These are phyloP conservation scores for Solanum boliviense DNA, from an alignment of 257 asterid species.

Conservation along the genomic window DNA sequence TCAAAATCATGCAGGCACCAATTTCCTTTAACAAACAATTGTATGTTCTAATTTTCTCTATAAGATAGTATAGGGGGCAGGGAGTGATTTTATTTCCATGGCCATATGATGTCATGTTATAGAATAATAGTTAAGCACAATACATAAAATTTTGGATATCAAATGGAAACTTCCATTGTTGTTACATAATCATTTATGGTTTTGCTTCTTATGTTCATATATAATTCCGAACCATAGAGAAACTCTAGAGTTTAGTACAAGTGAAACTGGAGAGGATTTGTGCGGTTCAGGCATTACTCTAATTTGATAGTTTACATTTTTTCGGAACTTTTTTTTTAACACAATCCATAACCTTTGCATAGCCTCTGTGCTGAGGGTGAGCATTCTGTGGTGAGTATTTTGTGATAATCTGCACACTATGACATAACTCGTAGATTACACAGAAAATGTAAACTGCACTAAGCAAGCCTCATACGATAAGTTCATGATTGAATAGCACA, in stretches of 20 bases:
- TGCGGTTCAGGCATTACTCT: neutral
- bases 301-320: neutral
- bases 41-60: neutral
- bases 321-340: neutral
- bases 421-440: neutral
- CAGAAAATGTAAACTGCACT: neutral
- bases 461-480: neutral
- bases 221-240: neutral
- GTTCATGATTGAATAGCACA: too few species aligned
- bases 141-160: neutral
- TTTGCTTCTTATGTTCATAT: neutral
- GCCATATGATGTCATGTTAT: constrained; percentile 10
- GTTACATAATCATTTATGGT: neutral
- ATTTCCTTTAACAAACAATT: constrained; percentile 12
- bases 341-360: neutral
- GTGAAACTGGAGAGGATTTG: neutral
- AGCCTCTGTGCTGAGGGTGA: too few species aligned
- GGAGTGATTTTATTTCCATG: constrained; percentile 7
- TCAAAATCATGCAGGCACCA: constrained; percentile 44
- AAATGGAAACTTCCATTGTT: neutral
- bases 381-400: neutral
- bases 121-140: constrained; percentile 1
- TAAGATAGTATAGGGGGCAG: neutral
- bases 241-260: neutral
- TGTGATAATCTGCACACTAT: neutral